Percentiles rank a stretch among this genome's conserved stretches.
Evolutionary conservation across 176 grass and related monocot species (phyloP).

Genomic region (Areca catechu): DNA sequence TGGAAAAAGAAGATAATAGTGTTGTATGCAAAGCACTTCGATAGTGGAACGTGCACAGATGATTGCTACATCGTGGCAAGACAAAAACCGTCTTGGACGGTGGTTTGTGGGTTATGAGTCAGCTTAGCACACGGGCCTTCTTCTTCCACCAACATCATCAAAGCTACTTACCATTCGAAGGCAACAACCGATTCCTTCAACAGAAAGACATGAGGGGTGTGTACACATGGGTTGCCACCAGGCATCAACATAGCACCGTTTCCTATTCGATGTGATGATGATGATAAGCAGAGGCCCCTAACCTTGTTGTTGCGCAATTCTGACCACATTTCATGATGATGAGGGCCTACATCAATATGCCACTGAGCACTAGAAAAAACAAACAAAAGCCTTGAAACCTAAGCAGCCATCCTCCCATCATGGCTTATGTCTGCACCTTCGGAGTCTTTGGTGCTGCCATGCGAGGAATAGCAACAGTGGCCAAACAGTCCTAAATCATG

Average conservation of each 20-base stretch:
- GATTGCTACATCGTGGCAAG: too few species aligned
- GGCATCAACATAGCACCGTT: not conserved
- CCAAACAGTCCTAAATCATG: not conserved
- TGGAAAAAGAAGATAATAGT: too few species aligned
- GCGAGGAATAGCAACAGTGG: not conserved
- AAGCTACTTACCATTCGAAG: too few species aligned
- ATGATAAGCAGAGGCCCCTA: not conserved
- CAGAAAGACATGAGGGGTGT: not conserved
- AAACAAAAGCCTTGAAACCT: not conserved
- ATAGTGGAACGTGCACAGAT: too few species aligned
- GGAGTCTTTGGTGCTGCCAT: not conserved
- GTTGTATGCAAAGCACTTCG: too few species aligned
- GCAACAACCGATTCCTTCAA: too few species aligned
- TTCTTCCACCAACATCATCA: too few species aligned
- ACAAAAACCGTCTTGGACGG: too few species aligned
- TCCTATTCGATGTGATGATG: slow-evolving; percentile 3
- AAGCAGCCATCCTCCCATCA: not conserved
- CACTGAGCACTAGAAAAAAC: not conserved
- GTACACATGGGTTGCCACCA: not conserved
- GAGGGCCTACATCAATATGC: too few species aligned
- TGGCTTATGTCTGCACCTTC: not conserved
- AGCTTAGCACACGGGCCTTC: too few species aligned
- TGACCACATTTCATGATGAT: not conserved
- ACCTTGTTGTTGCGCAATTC: too few species aligned
- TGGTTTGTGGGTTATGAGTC: too few species aligned